Percentiles rank a stretch among this genome's conserved stretches.
phyloP scores from a whole-genome alignment of 2,329 filamentous ascomycete species.

The Aspergillus quadrilineatus region DNA sequence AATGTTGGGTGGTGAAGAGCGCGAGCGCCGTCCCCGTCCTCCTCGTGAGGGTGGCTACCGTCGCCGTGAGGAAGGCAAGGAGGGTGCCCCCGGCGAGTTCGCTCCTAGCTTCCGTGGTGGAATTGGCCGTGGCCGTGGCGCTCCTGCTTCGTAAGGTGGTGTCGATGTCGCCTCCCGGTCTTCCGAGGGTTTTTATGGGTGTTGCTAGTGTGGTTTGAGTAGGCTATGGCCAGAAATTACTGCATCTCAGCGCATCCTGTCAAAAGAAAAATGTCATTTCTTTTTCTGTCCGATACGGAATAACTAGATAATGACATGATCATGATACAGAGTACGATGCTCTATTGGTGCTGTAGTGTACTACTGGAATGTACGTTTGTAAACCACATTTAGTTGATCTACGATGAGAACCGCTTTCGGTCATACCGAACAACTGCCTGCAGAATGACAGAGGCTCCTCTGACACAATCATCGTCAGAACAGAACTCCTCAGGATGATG shows the following conservation, averaged over 20 bases:
- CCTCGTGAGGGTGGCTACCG: slow-evolving; percentile 85
- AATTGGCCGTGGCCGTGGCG: slow-evolving; percentile 83
- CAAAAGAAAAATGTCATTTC: slow-evolving; percentile 26
- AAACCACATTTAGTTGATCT: not conserved
- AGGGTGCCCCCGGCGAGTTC: slow-evolving; percentile 90
- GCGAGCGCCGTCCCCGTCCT: slow-evolving; percentile 78
- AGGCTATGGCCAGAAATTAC: slow-evolving; percentile 30
- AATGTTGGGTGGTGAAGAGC: slow-evolving; percentile 88
- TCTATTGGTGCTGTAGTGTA: not conserved
- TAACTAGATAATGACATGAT: slow-evolving; percentile 36
- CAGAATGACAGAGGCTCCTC: slow-evolving; percentile 49
- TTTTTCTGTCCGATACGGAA: slow-evolving; percentile 25
- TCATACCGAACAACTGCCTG: slow-evolving; percentile 38
- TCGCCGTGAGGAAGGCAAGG: slow-evolving; percentile 86
- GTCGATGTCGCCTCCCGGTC: slow-evolving; percentile 29
- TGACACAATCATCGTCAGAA: slow-evolving; percentile 58
- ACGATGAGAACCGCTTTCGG: slow-evolving; percentile 41
- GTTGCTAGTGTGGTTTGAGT: slow-evolving; percentile 32
- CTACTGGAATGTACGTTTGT: not conserved
- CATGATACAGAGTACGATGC: slow-evolving; percentile 17
- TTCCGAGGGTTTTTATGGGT: slow-evolving; percentile 27
- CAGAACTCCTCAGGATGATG: slow-evolving; percentile 65
- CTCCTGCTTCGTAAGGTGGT: slow-evolving; percentile 55
- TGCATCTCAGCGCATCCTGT: slow-evolving; percentile 22
- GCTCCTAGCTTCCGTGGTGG: slow-evolving; percentile 90